Conservation (phyloP, 2,329 filamentous ascomycete species). For the Teratosphaeria destructans region DNA sequence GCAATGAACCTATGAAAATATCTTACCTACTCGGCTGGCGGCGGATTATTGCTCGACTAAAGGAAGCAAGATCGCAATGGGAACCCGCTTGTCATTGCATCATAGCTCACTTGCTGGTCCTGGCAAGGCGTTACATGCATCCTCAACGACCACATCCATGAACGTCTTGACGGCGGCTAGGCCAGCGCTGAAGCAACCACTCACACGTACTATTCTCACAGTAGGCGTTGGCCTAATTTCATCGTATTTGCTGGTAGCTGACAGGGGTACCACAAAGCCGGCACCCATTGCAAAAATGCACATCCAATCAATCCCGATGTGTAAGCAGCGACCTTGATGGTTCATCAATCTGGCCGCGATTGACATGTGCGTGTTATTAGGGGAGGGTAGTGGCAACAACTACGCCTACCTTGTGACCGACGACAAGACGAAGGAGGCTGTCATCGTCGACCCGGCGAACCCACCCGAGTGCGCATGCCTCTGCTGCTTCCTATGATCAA, state of each 20-base stretch:
- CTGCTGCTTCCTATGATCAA: background rate
- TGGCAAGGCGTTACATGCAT: background rate
- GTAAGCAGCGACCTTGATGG: conserved; percentile 41
- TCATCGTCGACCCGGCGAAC: conserved; percentile 70
- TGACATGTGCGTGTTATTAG: conserved; percentile 37
- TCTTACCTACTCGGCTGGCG: too few species aligned
- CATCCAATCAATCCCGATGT: conserved; percentile 82
- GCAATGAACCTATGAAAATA: too few species aligned
- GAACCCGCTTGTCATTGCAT: background rate
- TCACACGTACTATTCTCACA: conserved; percentile 9
- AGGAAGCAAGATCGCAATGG: background rate
- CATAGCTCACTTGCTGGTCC: background rate
- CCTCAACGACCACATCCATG: conserved; percentile 7
- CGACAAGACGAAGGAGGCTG: conserved; percentile 39
- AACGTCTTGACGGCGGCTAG: conserved; percentile 8
- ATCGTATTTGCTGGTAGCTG: conserved; percentile 11
- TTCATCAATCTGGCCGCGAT: conserved; percentile 2
- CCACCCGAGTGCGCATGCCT: conserved; percentile 55
- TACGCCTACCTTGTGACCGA: conserved; percentile 60
- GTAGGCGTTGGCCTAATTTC: conserved; percentile 12
- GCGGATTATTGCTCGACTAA: too few species aligned
- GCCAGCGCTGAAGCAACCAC: conserved; percentile 9
- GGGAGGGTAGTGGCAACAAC: conserved; percentile 69
- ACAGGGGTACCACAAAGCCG: conserved; percentile 12
- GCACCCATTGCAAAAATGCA: conserved; percentile 49